Base-by-base conservation (phyloP, 2,329 filamentous ascomycete genomes). In the Colletotrichum graminicola region DNA sequence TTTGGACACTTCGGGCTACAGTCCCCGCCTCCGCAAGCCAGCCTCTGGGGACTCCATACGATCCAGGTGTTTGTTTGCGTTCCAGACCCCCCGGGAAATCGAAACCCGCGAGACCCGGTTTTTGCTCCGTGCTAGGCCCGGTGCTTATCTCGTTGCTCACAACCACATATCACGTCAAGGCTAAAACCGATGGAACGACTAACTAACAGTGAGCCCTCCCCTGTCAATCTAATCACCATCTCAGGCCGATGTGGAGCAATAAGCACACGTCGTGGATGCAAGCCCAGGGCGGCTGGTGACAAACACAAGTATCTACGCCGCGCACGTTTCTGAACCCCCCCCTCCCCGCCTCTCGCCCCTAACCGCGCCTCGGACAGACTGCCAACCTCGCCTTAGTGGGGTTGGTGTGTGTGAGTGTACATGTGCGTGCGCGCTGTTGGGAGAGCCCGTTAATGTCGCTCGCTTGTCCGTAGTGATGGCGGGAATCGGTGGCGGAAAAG, bases 341-440 rank as follows among this genome's bases (percentile, higher is more conserved):
- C 21, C 43, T 6, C 41, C 18, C 12, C 39, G 12, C 14, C 41
- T 43, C 18, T n/a, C 43, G 45, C 45, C 45, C 10, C 10, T 43
- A 57, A 23, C 29, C 32, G 21, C 29, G 32, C 59, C 45, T 21
- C 39, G 16, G 32, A 41, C 52, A 26, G 26, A 49, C 51, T 60
- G 63, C 21, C 47, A 61, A 49, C 29, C 62, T 56, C 67, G 54
- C 67, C 36, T 41, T 39, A 36, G 67, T 70, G 63, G 67, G 56
- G 36, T 34, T 34, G 14, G 23, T 66, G 39, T 41, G 47, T 66
- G 29, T 47, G 47, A 43, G 39, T 52, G 18, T 32, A 62, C 36
- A 39, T 57, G 62, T 59, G 16, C 51, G 49, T 61, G 51, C 36
- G 51, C 36, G 41, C 32, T 47, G 62, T 55, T 55, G 62, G 39